Base-by-base conservation (phyloP, 1,284 basidiomycete genomes). In the Porodaedalea pini region DNA sequence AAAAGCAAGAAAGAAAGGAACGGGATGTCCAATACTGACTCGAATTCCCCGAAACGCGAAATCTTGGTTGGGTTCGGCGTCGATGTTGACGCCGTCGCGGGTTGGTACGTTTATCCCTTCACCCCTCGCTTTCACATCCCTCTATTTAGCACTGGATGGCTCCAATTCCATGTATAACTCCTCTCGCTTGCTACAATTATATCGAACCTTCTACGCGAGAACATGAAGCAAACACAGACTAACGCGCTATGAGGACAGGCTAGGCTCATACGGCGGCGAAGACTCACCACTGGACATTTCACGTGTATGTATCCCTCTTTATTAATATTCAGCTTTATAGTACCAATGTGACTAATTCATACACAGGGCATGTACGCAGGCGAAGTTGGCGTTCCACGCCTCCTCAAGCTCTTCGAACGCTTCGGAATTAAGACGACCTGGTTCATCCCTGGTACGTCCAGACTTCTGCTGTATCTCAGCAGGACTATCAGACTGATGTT, bases 391-490 rank as follows among this genome's bases (percentile, higher is more conserved):
- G 75, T 78, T 0, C 82, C 79, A 3, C 80, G 88, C 11, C 74
- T 90, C 3, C 73, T 90, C 60, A 86, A 84, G 68, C 70, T 90
- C 19, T 89, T 90, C 71, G 73, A 76, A n/a, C 89, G 89, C 68
- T 86, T 86, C 66, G 71, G 75, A 8, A 84, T 90, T 61, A 87
- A 80, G 63, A 78, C 80, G 31, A 81, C 77, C 3, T 90, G 83
- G 86, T 90, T 88, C 67, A 86, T 91, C 57, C 88, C 84, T 19
- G 83, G 82, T 79, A 64, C 21, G 69, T 51, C 45, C 34, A 51
- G 8, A 10, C 6, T n/a, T 19, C 44, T 31, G 13, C 10, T 7
- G 25, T 6, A 31, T 37, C 31, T 13, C 17, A 29, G 8, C 36
- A 47, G 10, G 32, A 31, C 31, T 1, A 31, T 17, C 19, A 19